Base-by-base conservation (phyloP, 2,329 filamentous ascomycete species). In the Coleophoma eucalyptorum region DNA sequence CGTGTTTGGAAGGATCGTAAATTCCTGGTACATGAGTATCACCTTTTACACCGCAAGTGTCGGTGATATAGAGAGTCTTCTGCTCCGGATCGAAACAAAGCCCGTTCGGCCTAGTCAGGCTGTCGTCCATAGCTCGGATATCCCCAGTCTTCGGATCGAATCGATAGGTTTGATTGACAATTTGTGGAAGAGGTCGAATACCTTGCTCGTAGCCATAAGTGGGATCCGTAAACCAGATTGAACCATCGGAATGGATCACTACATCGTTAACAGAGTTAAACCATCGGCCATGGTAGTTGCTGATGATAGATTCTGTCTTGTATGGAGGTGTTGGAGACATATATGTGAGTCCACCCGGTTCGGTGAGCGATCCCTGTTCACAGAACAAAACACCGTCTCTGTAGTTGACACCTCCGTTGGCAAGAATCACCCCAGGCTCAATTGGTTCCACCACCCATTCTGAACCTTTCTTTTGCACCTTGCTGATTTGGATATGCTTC, bases 151-250 rank as follows among this genome's bases (percentile, higher is more conserved):
- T 31, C 1, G 74, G 72, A 42, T 79, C 73, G 43, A 77, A 76
- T 2, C 79, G 73, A 61, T 85, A 86, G 0, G 84, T 78, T 58
- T 85, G 81, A 51, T 76, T 78, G 4, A 71, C 77, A 11, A 84
- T 61, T 0, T 73, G 74, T 0, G 80, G 80, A 5, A 63, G 55
- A 0, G 76, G 76, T 0, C 81, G 72, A 57, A 85, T 84, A 20
- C 78, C 71, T 59, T 85, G 81, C 40, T 78, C 69, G 53, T 72
- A 78, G 3, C 80, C 83, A 55, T 86, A 86, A 7, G 75, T 71
- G 0, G 79, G 76, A 51, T 86, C 82, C 1, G 81, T 86, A 58
- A 86, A 85, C 69, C 83, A 86, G n/a, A 86, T 67, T 21, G 80
- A 74, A n/a, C 73, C 72, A 50, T 76, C 82, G 11, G 65, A 62